These are phyloP conservation scores for Termitomyces sp. DNA, from an alignment of 1,284 basidiomycete species.

Conservation along the genomic window DNA sequence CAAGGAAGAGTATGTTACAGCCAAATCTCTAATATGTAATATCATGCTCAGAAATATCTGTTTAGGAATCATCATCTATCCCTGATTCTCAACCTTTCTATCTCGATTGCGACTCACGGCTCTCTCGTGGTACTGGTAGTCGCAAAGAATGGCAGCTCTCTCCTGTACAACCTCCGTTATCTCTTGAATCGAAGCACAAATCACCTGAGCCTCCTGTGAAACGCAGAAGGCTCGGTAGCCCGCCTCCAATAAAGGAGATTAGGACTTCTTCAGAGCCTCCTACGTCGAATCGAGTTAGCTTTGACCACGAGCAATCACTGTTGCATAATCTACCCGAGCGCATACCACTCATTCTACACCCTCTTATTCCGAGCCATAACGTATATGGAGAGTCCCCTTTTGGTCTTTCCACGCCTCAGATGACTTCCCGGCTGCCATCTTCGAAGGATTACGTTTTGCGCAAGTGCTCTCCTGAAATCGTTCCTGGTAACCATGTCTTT, in stretches of 20 bases:
- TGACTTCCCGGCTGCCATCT: not conserved
- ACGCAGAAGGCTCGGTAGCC: not conserved
- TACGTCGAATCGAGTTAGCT: not conserved
- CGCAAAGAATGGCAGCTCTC: not conserved
- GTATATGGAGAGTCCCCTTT: not conserved
- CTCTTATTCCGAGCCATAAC: not conserved
- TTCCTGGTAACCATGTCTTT: not conserved
- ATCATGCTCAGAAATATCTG: not conserved
- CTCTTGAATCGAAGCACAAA: not conserved
- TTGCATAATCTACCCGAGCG: not conserved
- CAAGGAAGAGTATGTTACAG: conserved; percentile 29
- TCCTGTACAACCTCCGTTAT: not conserved
- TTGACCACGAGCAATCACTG: not conserved
- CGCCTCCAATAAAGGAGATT: not conserved
- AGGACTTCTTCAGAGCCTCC: not conserved
- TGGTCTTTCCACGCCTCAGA: not conserved
- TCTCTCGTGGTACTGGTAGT: not conserved
- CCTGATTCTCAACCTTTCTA: conserved; percentile 28
- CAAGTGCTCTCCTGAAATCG: not conserved
- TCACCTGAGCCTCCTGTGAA: conserved; percentile 6
- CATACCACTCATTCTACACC: no score
- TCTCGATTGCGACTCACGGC: not conserved
- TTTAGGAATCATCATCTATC: conserved; percentile 20
- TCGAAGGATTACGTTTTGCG: not conserved
- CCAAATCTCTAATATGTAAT: not conserved